Evolutionary conservation across 2,329 filamentous ascomycete species (phyloP), one percentile per base, ranked within the genome.

Genomic region (Trichoderma endophyticum): DNA sequence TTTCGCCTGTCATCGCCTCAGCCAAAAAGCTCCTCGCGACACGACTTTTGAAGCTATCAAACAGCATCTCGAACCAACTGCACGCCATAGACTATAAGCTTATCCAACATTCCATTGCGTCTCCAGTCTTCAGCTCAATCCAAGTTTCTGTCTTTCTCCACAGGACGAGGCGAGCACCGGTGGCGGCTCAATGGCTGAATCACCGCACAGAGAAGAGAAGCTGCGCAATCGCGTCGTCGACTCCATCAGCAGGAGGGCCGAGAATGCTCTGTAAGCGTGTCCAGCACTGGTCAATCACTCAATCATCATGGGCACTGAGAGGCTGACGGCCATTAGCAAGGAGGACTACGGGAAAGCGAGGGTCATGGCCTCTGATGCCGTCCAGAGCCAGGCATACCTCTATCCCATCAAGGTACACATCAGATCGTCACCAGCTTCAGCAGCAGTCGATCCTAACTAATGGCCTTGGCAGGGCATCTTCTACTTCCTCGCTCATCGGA

Each of bases 311-410:
- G 7, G 14, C 18, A 18, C 26, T 24, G 32, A 18, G 24, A 32
- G 1, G 12, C 51, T 71, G 32, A 72, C 21, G 26, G 3, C 9
- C 6, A 24, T 54, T 74, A 90, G 88, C 57, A 84, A 89, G 74
- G 90, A 95, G 75, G 95, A 98, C 78, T 90, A 91, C 71, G 86
- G 88, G 73, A 89, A 90, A 74, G 88, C 92, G 70, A 89, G 85
- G 75, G 81, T 82, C 18, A 84, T 94, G 48, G 86, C 93, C 56
- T 82, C 86, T 54, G 89, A 93, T 77, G 93, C 93, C 36, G 88
- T 90, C 66, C 89, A 86, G 76, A 97, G 94, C 74, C 89, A 90
- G 64, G 89, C 94, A 28, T 97, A 96, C 79, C 82, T 97, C 74
- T 98, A 97, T 82, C 95, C 95, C 30, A 86, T 98, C 82, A 94